phyloP scores from a whole-genome alignment of 768 basidiomycete genomes.

The Pisolithus microcarpus region DNA sequence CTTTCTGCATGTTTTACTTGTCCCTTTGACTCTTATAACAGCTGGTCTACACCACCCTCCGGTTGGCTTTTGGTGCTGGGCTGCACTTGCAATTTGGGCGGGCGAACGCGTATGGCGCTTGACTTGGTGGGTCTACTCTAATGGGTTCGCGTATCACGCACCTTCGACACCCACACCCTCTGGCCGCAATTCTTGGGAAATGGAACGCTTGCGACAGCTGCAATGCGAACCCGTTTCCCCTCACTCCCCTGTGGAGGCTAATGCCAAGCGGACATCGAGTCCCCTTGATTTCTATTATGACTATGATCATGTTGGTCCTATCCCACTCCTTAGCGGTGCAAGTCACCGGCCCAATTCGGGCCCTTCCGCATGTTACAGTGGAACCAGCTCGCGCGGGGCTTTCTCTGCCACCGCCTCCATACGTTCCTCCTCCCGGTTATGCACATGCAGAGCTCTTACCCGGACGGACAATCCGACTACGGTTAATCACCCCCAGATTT shows the following conservation, averaged over 20 bases:
- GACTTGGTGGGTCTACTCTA: slow-evolving; percentile 50
- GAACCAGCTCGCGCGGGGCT: not conserved
- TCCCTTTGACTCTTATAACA: slow-evolving; percentile 52
- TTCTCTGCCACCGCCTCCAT: slow-evolving; percentile 12
- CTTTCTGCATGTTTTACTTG: slow-evolving; percentile 53
- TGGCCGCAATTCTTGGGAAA: slow-evolving; percentile 18
- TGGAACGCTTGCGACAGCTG: slow-evolving; percentile 10
- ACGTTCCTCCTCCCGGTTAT: slow-evolving; percentile 57
- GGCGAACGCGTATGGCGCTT: slow-evolving; percentile 54
- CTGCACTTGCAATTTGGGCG: slow-evolving; percentile 53
- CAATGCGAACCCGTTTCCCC: slow-evolving; percentile 3
- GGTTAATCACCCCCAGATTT: slow-evolving; percentile 48
- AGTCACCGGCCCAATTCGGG: not conserved
- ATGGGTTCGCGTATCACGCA: slow-evolving; percentile 40
- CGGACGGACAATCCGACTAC: slow-evolving; percentile 64
- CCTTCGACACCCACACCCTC: not conserved
- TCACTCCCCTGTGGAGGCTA: slow-evolving; percentile 1
- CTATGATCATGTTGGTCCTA: slow-evolving; percentile 9
- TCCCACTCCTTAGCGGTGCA: slow-evolving; percentile 1
- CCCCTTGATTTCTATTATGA: slow-evolving; percentile 21
- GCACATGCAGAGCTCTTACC: slow-evolving; percentile 63
- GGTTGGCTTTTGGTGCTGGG: slow-evolving; percentile 63
- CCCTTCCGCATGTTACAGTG: not conserved
- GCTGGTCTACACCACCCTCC: slow-evolving; percentile 64
- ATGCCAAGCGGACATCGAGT: slow-evolving; percentile 11